Evolutionary conservation across 192 early-diverging fungal species (phyloP), one percentile per base, ranked within the genome.

Genomic region (Chytriomyces hyalinus): DNA sequence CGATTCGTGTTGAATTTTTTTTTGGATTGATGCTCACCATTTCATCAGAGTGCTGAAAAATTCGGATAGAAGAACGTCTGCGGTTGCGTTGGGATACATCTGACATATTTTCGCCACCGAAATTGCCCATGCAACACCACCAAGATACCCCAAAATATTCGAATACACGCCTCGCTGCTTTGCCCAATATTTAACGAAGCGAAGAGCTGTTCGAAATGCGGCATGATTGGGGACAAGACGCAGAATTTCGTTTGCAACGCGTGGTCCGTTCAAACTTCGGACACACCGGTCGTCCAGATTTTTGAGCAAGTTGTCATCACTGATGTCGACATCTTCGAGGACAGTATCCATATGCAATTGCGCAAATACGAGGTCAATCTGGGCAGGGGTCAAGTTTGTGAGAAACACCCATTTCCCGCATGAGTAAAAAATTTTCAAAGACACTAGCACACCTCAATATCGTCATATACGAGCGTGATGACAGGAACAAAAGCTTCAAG

Each of bases 61-160:
- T 51, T 92, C 87, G 13, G 86, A 82, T 4, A 97, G 93, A 64
- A 99, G 92, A 4, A 90, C 85, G 36, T 91, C 92, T 3, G 94
- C 94, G 47, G 92, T 91, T 4, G 96, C 94, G 79, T 96, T 97
- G 5, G 97, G 97, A 76, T 96, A 97, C 46, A 98, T 80, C 80
- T 99, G 97, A 80, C 95, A 97, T 22, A 97, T 92, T 49, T 95
- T 82, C 20, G 96, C 97, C 15, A 97, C 94, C 10, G 95, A 82
- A 91, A 99, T 97, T 4, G 97, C 96, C 97, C 97, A 99, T 4
- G 96, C 94, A 57, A 99, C 94, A 80, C 97, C 97, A 63, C 97
- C 97, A 82, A 99, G 87, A 80, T 97, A 99, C n/a, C 97, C 97
- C 89, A 97, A 90, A 4, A 96, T 92, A 81, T 99, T 99, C 5